Conservation (phyloP, 805 yeast genomes). For the Metschnikowia continentalis region DNA sequence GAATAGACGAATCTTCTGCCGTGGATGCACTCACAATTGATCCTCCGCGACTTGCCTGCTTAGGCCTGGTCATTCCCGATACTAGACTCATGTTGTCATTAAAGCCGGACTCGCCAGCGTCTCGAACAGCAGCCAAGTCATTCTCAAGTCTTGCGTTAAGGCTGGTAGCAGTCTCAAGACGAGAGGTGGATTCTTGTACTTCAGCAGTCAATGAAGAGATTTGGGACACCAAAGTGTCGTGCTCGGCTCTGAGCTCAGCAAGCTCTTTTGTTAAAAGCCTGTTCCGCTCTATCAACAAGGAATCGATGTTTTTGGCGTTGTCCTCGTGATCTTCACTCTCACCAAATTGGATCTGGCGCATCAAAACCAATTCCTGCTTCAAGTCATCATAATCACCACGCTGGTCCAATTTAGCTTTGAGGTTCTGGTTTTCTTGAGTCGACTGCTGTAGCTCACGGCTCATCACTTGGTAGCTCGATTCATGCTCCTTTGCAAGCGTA, state of each 20-base stretch:
- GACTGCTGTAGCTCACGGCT: slow-evolving; percentile 46
- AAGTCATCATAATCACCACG: slow-evolving; percentile 75
- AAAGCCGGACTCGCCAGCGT: slow-evolving; percentile 30
- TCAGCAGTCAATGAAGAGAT: slow-evolving; percentile 39
- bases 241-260: slow-evolving; percentile 59
- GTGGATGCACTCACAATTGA: slow-evolving; percentile 39
- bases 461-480: slow-evolving; percentile 34
- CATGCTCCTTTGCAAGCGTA: slow-evolving; percentile 19
- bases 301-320: slow-evolving; percentile 41
- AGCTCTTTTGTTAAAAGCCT: slow-evolving; percentile 68
- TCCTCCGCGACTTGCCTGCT: slow-evolving; percentile 14
- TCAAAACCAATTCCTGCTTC: slow-evolving; percentile 67
- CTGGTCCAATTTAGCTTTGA: slow-evolving; percentile 46
- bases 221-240: slow-evolving; percentile 42
- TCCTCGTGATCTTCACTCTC: slow-evolving; percentile 33
- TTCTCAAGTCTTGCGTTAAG: slow-evolving; percentile 64
- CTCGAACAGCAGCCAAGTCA: slow-evolving; percentile 63
- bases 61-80: slow-evolving; percentile 46
- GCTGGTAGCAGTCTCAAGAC: slow-evolving; percentile 39
- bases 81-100: slow-evolving; percentile 65
- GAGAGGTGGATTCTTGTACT: slow-evolving; percentile 29
- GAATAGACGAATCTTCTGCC: slow-evolving; percentile 45
- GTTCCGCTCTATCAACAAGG: slow-evolving; percentile 64
- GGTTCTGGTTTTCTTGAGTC: slow-evolving; percentile 45
- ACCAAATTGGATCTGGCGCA: slow-evolving; percentile 76